Percentiles rank a stretch among this genome's conserved stretches.
Evolutionary conservation across 1,139 yeast species (phyloP).

Genomic region (Diutina scorzettiae): DNA sequence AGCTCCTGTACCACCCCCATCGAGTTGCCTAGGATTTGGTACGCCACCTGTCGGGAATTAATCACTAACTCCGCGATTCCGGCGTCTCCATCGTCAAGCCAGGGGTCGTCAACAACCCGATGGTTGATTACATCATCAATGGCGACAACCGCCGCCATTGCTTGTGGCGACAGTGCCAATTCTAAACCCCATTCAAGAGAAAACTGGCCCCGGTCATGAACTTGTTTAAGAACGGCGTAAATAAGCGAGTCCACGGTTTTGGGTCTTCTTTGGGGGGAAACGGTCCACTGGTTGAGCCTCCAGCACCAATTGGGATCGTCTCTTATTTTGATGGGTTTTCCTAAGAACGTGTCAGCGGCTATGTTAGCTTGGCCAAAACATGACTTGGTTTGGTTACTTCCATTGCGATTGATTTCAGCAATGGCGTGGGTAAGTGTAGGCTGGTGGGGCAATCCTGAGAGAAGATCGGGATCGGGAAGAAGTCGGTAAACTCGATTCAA

Average conservation of each 20-base stretch:
- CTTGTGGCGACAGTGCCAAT: neutral
- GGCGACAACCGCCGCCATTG: neutral
- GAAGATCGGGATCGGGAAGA: conserved; percentile 49
- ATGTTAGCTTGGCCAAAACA: conserved; percentile 4
- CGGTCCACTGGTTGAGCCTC: conserved; percentile 63
- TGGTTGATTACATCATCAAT: neutral
- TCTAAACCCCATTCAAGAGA: neutral
- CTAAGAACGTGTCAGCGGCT: neutral
- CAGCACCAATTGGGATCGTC: conserved; percentile 33
- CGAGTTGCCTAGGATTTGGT: conserved; percentile 32
- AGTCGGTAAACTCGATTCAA: conserved; percentile 32
- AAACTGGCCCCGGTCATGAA: conserved; percentile 16
- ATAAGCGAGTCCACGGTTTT: conserved; percentile 27
- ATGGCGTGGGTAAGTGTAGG: conserved; percentile 43
- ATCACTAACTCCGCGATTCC: neutral
- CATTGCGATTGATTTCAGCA: conserved; percentile 23
- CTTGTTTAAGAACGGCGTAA: conserved; percentile 34
- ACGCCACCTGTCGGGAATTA: conserved; percentile 13
- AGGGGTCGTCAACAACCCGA: neutral
- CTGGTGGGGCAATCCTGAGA: conserved; percentile 49
- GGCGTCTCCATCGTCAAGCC: neutral
- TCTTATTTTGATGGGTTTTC: neutral
- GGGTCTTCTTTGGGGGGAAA: conserved; percentile 31
- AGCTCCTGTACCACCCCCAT: conserved; percentile 8
- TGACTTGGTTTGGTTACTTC: conserved; percentile 23